Conservation (phyloP, 306 rosid genomes). For the Leucaena leucocephala region DNA sequence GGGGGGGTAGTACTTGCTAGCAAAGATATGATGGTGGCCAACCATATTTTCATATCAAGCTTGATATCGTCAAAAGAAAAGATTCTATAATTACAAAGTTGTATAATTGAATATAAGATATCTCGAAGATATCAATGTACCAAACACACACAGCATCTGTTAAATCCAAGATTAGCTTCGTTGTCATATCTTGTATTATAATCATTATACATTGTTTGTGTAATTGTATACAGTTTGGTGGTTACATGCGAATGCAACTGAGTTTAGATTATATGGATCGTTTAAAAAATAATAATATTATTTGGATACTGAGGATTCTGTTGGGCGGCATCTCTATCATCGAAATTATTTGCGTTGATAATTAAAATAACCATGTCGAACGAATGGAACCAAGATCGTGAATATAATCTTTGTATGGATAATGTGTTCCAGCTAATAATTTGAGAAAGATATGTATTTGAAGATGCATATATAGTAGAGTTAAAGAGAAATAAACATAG, state of each 20-base stretch:
- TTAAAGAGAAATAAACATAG: neutral
- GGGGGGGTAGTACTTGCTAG: too few species aligned
- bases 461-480: neutral
- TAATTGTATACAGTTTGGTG: neutral
- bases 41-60: neutral
- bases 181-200: conserved; percentile 21
- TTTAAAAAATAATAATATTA: neutral
- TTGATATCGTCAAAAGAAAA: neutral
- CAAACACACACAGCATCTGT: neutral
- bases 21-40: neutral
- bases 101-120: neutral
- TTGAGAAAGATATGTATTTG: neutral
- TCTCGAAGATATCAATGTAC: neutral
- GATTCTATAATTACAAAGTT: neutral
- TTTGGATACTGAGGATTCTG: neutral
- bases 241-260: neutral
- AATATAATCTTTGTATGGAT: neutral
- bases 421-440: neutral
- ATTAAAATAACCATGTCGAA: neutral
- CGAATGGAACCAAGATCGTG: neutral
- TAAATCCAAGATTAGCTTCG: conserved; percentile 6
- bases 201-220: neutral
- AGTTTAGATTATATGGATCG: neutral
- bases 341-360: neutral
- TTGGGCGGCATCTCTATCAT: neutral